A percentile compares a stretch with the other conserved stretches of the same genome.
Conservation (phyloP, 2,329 filamentous ascomycete genomes). For the Colletotrichum orbiculare region DNA sequence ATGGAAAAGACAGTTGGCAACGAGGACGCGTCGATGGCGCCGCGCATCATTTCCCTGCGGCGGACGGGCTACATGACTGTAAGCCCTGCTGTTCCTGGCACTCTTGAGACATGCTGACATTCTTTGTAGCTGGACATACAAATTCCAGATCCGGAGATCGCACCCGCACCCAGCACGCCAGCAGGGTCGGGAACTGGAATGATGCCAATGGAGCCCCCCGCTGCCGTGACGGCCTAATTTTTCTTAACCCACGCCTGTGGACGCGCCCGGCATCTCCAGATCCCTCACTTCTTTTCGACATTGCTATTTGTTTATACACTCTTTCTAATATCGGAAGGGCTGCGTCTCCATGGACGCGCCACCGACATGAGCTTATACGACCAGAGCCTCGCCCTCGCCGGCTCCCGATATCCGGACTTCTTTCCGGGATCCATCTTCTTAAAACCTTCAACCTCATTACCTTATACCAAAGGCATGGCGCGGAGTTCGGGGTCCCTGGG, state of each 20-base stretch:
- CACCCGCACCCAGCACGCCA: conserved; percentile 59
- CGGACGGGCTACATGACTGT: conserved; percentile 90
- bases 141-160: conserved; percentile 81
- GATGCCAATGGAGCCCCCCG: conserved; percentile 32
- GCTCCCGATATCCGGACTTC: conserved; percentile 36
- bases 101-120: conserved; percentile 39
- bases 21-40: conserved; percentile 64
- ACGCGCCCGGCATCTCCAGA: neutral
- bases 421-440: conserved; percentile 15
- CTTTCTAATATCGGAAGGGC: conserved; percentile 33
- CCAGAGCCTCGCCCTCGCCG: conserved; percentile 17
- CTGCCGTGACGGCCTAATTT: conserved; percentile 27
- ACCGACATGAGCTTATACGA: conserved; percentile 34
- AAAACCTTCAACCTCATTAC: conserved; percentile 20
- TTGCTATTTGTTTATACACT: conserved; percentile 30
- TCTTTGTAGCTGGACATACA: conserved; percentile 78
- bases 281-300: conserved; percentile 17
- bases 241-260: neutral
- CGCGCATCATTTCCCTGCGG: conserved; percentile 81
- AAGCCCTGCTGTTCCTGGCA: conserved; percentile 47
- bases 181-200: conserved; percentile 15
- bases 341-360: conserved; percentile 13
- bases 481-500: conserved; percentile 34
- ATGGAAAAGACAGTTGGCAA: conserved; percentile 67
- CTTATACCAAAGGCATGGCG: conserved; percentile 39